Conservation (phyloP, 2,329 filamentous ascomycete species). For the Pyricularia sp. region DNA sequence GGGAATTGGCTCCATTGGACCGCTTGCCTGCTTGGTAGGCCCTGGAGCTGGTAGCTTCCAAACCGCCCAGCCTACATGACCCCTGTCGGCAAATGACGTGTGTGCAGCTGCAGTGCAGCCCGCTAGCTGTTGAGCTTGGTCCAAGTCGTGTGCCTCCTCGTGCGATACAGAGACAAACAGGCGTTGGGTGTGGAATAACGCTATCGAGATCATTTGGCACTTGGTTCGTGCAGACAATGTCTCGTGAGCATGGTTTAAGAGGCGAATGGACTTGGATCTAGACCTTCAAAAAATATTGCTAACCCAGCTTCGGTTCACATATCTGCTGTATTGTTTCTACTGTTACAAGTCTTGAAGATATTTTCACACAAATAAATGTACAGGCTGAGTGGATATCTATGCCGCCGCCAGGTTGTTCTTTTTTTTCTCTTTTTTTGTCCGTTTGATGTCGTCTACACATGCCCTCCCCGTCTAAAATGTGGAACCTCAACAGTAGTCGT, state of each 20-base stretch:
- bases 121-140: background rate
- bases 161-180: background rate
- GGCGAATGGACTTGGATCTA: background rate
- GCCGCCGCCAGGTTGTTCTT: background rate
- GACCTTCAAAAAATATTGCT: background rate
- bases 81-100: conserved; percentile 7
- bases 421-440: background rate
- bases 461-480: background rate
- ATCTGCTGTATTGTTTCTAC: background rate
- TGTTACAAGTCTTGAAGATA: background rate
- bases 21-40: background rate
- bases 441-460: background rate
- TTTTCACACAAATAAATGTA: background rate
- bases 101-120: background rate
- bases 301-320: background rate
- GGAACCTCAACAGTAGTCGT: background rate
- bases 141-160: background rate
- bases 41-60: background rate
- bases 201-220: background rate
- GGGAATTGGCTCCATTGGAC: background rate
- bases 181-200: background rate
- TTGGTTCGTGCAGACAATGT: background rate
- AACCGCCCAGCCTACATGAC: background rate
- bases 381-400: background rate
- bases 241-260: background rate